These are phyloP conservation scores for Gyromitra esculenta DNA, from an alignment of 2,329 filamentous ascomycete genomes.

Conservation along the genomic window DNA sequence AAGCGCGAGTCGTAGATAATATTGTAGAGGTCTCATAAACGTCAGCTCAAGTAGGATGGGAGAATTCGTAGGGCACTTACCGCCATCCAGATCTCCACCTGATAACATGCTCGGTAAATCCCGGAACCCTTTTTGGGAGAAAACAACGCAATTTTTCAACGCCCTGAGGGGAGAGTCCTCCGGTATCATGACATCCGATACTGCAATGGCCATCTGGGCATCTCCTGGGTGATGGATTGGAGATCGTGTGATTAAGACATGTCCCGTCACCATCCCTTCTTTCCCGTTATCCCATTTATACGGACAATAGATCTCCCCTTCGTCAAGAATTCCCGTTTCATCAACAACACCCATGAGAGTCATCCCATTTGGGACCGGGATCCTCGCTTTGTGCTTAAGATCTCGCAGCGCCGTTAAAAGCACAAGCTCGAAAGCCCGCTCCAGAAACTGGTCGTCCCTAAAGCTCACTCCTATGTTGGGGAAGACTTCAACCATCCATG, in stretches of 20 bases:
- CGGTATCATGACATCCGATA: constrained; percentile 65
- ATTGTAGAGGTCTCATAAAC: constrained; percentile 73
- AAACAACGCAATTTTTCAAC: constrained; percentile 79
- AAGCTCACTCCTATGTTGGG: constrained; percentile 71
- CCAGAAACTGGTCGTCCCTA: constrained; percentile 73
- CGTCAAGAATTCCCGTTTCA: constrained; percentile 74
- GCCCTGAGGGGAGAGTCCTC: constrained; percentile 69
- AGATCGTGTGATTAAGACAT: constrained; percentile 76
- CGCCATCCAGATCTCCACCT: constrained; percentile 82
- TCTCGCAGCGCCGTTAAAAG: constrained; percentile 76
- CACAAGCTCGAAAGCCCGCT: constrained; percentile 74
- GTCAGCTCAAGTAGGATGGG: constrained; percentile 21
- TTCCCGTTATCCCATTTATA: constrained; percentile 63
- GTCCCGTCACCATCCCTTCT: constrained; percentile 58
- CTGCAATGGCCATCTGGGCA: constrained; percentile 72
- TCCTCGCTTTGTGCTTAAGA: constrained; percentile 81
- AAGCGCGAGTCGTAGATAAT: constrained; percentile 75
- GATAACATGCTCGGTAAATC: constrained; percentile 82
- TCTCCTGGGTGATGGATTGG: constrained; percentile 85
- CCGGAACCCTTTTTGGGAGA: constrained; percentile 74
- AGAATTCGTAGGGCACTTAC: constrained; percentile 9
- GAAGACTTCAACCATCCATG: constrained; percentile 71
- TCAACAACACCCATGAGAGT: constrained; percentile 87
- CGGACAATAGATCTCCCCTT: constrained; percentile 75
- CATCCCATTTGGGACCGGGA: constrained; percentile 74